Evolutionary conservation across 805 yeast genomes (phyloP), one percentile per base, ranked within the genome.

Genomic region (Cyberlindnera euphorbiae): DNA sequence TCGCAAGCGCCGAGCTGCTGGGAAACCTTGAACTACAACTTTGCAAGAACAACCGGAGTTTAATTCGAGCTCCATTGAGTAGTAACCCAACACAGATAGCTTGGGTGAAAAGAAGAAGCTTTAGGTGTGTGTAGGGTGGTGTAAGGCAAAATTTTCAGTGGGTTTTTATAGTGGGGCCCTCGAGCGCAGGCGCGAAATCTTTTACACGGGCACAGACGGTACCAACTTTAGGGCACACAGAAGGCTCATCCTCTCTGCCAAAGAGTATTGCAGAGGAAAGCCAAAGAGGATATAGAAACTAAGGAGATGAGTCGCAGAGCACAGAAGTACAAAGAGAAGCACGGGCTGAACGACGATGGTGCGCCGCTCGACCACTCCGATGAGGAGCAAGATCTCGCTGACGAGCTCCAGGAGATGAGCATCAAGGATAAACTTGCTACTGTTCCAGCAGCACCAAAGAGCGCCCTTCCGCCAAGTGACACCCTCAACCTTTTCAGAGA

Each of bases 1-100:
- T 42, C 56, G 35, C 62, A 42, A 68, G 86, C 82, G 83, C 75
- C 83, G 84, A 78, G 56, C 75, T 71, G 82, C 71, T 64, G 55
- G 29, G 39, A 49, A 37, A 44, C 40, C 38, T 42, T 44, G 36
- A 19, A 43, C 57, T 46, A 55, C 58, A 50, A 32, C 42, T 11
- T 23, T 23, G 8, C 41, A 36, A 32, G 36, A 41, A 36, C 32
- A 50, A 45, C 52, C 39, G 45, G 26, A 33, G 40, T 51, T 47
- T 51, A 56, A 42, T 32, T 47, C 35, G 33, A 33, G 42, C 21
- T 46, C 52, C 41, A 44, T 64, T 65, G 75, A 67, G 75, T 54
- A 61, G 53, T 56, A 56, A 50, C 62, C 61, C 54, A 64, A 62
- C 80, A 74, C 80, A 71, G 78, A 73, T 71, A 70, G 77, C 30